phyloP scores from a whole-genome alignment of 805 yeast genomes.

The Nakazawaea siamensis region DNA sequence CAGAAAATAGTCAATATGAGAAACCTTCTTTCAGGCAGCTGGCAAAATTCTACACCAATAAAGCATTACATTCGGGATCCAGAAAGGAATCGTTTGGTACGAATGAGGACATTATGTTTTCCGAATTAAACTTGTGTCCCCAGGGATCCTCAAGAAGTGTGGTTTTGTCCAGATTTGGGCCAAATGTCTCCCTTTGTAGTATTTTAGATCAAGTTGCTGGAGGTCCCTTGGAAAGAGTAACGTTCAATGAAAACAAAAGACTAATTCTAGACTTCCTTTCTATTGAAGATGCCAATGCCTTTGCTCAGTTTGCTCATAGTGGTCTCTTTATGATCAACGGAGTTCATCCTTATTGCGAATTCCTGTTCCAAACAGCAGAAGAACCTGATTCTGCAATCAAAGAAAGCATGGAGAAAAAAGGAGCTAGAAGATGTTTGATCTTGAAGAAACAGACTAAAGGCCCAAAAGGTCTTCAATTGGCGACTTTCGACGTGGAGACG shows the following conservation, averaged over 20 bases:
- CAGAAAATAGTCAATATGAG: slow-evolving; percentile 4
- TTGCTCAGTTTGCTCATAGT: slow-evolving; percentile 41
- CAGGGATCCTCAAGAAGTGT: no score
- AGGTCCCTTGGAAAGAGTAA: slow-evolving; percentile 57
- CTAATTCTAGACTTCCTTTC: no score
- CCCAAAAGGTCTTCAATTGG: slow-evolving; percentile 21
- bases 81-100: no score
- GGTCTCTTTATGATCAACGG: slow-evolving; percentile 59
- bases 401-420: slow-evolving; percentile 16
- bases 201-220: slow-evolving; percentile 53
- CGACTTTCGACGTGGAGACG: slow-evolving; percentile 37
- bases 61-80: no score
- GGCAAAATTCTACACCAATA: slow-evolving; percentile 13
- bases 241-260: no score
- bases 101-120: no score
- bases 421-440: slow-evolving; percentile 51
- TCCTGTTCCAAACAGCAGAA: slow-evolving; percentile 4
- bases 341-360: slow-evolving; percentile 23
- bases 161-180: no score
- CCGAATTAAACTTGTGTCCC: no score
- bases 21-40: slow-evolving; percentile 11
- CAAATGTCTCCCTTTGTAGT: no score
- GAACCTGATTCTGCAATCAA: slow-evolving; percentile 20
- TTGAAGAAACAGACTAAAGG: slow-evolving; percentile 28
- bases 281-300: slow-evolving; percentile 47